Evolutionary conservation across 2,329 filamentous ascomycete genomes (phyloP).

Genomic region (Trichoderma koningii): DNA sequence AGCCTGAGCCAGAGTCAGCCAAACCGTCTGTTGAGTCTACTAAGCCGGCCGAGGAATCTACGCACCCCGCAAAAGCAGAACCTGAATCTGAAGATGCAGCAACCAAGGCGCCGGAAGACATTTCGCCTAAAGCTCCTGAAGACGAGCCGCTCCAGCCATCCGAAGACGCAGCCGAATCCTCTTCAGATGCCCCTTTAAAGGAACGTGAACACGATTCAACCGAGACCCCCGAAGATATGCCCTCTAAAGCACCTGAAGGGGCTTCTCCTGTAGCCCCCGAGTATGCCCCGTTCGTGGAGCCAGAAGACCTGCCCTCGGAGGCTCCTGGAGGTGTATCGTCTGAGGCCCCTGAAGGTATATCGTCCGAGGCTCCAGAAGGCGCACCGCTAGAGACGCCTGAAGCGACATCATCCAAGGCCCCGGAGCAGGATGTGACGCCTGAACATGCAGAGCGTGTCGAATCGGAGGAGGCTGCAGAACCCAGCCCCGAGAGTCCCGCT

Average conservation of each 20-base stretch:
- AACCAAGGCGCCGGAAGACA: background rate
- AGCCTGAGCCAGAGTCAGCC: background rate
- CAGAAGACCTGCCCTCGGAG: constrained; percentile 10
- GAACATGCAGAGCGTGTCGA: constrained; percentile 13
- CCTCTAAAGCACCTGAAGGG: constrained; percentile 10
- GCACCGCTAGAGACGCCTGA: background rate
- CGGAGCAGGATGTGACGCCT: background rate
- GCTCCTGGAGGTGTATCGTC: background rate
- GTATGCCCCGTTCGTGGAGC: background rate
- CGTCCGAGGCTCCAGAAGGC: constrained; percentile 4
- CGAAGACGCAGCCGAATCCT: background rate
- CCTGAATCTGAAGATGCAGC: background rate
- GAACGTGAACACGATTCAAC: background rate
- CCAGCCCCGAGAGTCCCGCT: background rate
- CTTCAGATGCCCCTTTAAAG: background rate
- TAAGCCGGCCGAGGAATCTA: background rate
- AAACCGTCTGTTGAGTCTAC: background rate
- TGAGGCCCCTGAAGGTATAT: background rate
- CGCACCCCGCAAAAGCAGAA: background rate
- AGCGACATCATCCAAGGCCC: background rate
- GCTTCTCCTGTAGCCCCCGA: background rate
- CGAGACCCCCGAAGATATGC: background rate
- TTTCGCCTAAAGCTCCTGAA: background rate
- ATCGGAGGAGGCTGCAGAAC: constrained; percentile 7
- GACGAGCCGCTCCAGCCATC: constrained; percentile 1